Base-by-base conservation (phyloP, 1,139 yeast species). In the Yamadazyma diddensiae region DNA sequence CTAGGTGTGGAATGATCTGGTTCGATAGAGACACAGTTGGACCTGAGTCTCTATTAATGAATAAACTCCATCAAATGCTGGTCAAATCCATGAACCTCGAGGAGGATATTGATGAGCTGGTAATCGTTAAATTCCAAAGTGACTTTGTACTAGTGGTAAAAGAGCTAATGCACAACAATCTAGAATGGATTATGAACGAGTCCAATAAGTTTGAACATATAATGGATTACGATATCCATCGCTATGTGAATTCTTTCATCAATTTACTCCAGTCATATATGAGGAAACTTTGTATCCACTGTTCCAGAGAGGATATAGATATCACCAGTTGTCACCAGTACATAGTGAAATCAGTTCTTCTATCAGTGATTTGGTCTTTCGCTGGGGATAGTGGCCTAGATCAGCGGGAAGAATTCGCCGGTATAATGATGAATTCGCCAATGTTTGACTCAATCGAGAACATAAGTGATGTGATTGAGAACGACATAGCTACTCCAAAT, bases 1-100 rank as follows among this genome's bases (percentile, higher is more conserved):
- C 94, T 56, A 73, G 98, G 55, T 90, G 97, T 65, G 96, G 95
- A 6, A 80, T 92, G 77, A 66, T 90, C 1, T 84, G 90, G 82
- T 65, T 86, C 45, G 81, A 79, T 6, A 30, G 40, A 3, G 44
- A 44, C 3, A 16, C 33, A 2, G 17, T 41, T 8, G 31, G 31
- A 49, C 12, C 43, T 42, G 8, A 40, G 49, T 9, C 49, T 47
- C 14, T 43, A 0, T 35, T 54, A 46, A 28, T 41, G 51, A 9
- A 53, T 45, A 19, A 33, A 3, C 20, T 44, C 15, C 30, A 32
- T 13, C 21, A 20, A 13, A 15, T 16, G 14, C 15, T 11, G 9
- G 13, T 10, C 7, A 12, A 9, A 22, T 26, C 23, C 9, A 26
- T 8, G 5, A 17, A 6, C 11, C 18, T 10, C 36, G 34, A 13